phyloP scores from a whole-genome alignment of 73 alveolate species.

The Stentor coeruleus region DNA sequence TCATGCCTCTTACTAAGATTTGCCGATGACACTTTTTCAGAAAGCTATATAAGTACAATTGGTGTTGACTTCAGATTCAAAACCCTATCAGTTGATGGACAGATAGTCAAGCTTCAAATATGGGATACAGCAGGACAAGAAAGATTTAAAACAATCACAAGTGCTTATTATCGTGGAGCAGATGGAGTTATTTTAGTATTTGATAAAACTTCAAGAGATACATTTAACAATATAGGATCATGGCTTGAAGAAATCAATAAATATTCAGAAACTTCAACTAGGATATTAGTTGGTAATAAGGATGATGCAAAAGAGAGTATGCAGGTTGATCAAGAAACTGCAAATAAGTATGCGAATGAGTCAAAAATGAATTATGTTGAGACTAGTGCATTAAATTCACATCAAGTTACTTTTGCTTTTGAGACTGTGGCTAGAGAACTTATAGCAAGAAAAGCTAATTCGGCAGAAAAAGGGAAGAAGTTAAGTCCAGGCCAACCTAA shows the following conservation, averaged over 20 bases:
- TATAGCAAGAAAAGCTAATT: neutral
- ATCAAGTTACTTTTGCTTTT: conserved; percentile 74
- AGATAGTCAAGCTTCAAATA: conserved; percentile 13
- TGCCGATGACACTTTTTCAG: neutral
- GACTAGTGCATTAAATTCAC: conserved; percentile 78
- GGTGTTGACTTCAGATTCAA: neutral
- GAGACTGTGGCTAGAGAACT: conserved; percentile 49
- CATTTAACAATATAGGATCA: conserved; percentile 35
- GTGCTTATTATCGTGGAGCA: conserved; percentile 1
- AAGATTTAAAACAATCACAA: neutral
- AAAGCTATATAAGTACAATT: neutral
- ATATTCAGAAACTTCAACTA: conserved; percentile 22
- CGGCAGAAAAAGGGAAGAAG: neutral
- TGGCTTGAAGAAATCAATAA: neutral
- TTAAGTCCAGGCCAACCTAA: too few species aligned
- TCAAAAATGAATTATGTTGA: conserved; percentile 74
- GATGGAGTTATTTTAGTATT: neutral
- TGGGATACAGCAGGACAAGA: conserved; percentile 27
- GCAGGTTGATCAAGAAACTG: conserved; percentile 47
- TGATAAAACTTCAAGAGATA: conserved; percentile 1
- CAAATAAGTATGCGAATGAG: conserved; percentile 74
- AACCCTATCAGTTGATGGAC: neutral
- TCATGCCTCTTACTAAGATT: neutral
- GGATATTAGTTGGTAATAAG: conserved; percentile 34
- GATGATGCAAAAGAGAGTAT: neutral